These are phyloP conservation scores for Thymus mandschuricus DNA, from an alignment of 257 asterid species.

Conservation along the genomic window DNA sequence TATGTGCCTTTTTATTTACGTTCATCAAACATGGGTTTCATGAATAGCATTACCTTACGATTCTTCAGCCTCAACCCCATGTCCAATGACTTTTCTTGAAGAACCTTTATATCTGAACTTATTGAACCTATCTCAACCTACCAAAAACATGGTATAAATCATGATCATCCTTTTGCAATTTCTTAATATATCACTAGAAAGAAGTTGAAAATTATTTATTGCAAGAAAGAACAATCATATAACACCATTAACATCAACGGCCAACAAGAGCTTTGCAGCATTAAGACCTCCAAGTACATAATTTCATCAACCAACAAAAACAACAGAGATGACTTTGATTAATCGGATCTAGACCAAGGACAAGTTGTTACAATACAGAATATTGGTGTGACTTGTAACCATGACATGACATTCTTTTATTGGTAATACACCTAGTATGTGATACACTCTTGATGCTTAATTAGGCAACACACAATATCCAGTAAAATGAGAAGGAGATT, in stretches of 20 bases:
- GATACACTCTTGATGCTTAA: neutral
- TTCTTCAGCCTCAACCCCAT: slow-evolving; percentile 98
- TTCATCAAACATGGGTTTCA: slow-evolving; percentile 6
- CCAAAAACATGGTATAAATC: slow-evolving; percentile 30
- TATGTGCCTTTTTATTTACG: neutral
- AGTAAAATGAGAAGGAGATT: slow-evolving; percentile 15
- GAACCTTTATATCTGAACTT: slow-evolving; percentile 95
- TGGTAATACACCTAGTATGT: neutral
- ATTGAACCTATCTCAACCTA: slow-evolving; percentile 97
- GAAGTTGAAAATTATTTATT: neutral
- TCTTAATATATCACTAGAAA: neutral
- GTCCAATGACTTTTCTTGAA: slow-evolving; percentile 97
- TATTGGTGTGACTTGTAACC: neutral
- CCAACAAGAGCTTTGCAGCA: slow-evolving; percentile 7
- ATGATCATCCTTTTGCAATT: slow-evolving; percentile 26
- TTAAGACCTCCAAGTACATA: neutral
- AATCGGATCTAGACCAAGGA: neutral
- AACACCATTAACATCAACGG: slow-evolving; percentile 26
- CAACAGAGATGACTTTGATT: neutral
- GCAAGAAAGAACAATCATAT: slow-evolving; percentile 13
- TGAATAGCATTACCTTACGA: slow-evolving; percentile 73
- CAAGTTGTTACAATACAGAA: neutral
- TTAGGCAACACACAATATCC: neutral
- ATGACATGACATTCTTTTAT: neutral
- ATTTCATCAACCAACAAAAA: neutral